Evolutionary conservation across 768 basidiomycete genomes (phyloP), one percentile per base, ranked within the genome.

Genomic region (Tubosaeta sp.): DNA sequence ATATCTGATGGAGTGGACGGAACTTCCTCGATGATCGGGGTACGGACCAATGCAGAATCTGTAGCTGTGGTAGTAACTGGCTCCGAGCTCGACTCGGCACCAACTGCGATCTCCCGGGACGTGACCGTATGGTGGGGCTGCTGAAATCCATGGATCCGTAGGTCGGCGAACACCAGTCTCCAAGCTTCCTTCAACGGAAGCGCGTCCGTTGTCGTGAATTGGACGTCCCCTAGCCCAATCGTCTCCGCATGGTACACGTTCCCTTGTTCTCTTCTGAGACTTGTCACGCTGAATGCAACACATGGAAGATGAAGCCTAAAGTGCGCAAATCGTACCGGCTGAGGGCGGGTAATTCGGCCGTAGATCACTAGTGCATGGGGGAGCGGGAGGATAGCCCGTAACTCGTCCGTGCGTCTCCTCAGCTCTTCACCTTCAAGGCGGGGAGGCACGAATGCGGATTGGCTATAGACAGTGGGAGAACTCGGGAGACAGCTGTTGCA

Each of bases 401-500:
- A 8, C 26, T 43, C 39, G 0, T 39, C 42, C 3, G 42, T 35
- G 6, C 41, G 41, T 14, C 19, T 43, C 17, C 8, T 16, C 27
- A 48, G 8, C 17, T 53, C 32, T 10, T 35, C 46, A 2, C 12
- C 14, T 37, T 27, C 33, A 10, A 48, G 41, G 17, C 2, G n/a
- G 5, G 46, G 33, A 11, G 17, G 33, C 25, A 17, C 11, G n/a
- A 35, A 29, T 11, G 26, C 14, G 6, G 4, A 3, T 31, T 25
- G 26, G 19, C 29, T 14, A n/a, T 51, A 51, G 12, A 22, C 43
- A 2, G 8, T 8, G 0, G 50, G 43, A 13, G 43, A 38, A 8
- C 41, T 45, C 13, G 50, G 50, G 31, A 51, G 50, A 27, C 50
- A 51, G 27, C 50, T 45, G 13, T 51, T 44, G 10, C 35, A 38